These are phyloP conservation scores for Suillus tomentosus DNA, from an alignment of 768 basidiomycete species.

Conservation along the genomic window DNA sequence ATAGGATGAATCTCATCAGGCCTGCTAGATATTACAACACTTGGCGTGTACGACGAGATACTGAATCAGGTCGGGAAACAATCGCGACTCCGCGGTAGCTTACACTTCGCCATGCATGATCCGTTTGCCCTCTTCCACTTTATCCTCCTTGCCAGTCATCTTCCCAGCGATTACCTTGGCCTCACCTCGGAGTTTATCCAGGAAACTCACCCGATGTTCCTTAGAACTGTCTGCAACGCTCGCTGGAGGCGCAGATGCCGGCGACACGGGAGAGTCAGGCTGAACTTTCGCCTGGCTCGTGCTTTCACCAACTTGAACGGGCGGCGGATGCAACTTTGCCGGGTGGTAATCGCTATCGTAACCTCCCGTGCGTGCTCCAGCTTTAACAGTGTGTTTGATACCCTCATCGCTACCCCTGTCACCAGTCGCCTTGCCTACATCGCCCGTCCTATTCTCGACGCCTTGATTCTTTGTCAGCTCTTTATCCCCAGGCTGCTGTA, in stretches of 20 bases:
- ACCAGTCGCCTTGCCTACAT: not conserved
- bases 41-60: not conserved
- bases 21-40: not conserved
- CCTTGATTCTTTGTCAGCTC: not conserved
- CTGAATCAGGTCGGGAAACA: not conserved
- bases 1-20: not conserved
- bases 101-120: conserved; percentile 28
- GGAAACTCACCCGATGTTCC: conserved; percentile 26
- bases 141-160: conserved; percentile 29
- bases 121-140: conserved; percentile 31
- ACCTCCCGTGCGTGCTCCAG: conserved; percentile 1
- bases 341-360: conserved; percentile 30
- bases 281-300: conserved; percentile 17
- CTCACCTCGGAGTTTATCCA: conserved; percentile 35
- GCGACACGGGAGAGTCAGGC: not conserved
- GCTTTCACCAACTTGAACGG: conserved; percentile 16
- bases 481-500: not conserved
- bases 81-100: conserved; percentile 6
- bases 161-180: conserved; percentile 36
- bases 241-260: conserved; percentile 2
- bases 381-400: not conserved
- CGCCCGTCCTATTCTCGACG: not conserved
- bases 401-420: conserved; percentile 9
- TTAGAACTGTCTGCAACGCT: not conserved
- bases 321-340: conserved; percentile 31